These are phyloP conservation scores for Lactarius quietus DNA, from an alignment of 768 basidiomycete genomes.

Conservation along the genomic window DNA sequence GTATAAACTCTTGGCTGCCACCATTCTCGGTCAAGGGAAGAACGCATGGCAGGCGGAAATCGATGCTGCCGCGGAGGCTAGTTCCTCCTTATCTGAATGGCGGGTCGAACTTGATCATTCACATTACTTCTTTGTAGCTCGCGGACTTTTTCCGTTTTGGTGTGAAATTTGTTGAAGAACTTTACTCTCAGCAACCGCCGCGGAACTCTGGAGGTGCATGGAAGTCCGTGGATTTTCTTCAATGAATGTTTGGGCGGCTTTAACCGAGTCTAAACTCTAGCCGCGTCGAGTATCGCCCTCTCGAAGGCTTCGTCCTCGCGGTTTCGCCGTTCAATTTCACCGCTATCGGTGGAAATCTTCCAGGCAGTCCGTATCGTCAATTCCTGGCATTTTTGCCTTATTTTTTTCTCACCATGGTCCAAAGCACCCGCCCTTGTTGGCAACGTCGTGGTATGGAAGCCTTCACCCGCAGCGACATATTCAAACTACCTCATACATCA, in stretches of 20 bases:
- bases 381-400: neutral
- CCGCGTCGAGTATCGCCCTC: conserved; percentile 91
- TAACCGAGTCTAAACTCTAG: conserved; percentile 39
- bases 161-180: conserved; percentile 93
- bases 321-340: conserved; percentile 99
- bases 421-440: conserved; percentile 89
- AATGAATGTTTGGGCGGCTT: neutral
- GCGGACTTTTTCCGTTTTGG: conserved; percentile 95
- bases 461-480: conserved; percentile 92
- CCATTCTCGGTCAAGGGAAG: conserved; percentile 98
- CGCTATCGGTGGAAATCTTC: conserved; percentile 95
- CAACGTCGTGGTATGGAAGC: conserved; percentile 96
- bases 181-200: conserved; percentile 86
- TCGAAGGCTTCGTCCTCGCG: conserved; percentile 98
- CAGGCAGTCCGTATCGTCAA: conserved; percentile 46
- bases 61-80: conserved; percentile 95
- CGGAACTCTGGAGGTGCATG: conserved; percentile 84
- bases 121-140: conserved; percentile 43
- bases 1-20: conserved; percentile 92
- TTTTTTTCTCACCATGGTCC: conserved; percentile 16
- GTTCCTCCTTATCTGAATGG: conserved; percentile 27
- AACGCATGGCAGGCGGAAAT: conserved; percentile 99
- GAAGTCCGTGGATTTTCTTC: conserved; percentile 67
- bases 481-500: conserved; percentile 91
- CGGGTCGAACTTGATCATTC: neutral